Evolutionary conservation across 257 asterid species (phyloP), one percentile per base, ranked within the genome.

Genomic region (Ocimum tenuiflorum): DNA sequence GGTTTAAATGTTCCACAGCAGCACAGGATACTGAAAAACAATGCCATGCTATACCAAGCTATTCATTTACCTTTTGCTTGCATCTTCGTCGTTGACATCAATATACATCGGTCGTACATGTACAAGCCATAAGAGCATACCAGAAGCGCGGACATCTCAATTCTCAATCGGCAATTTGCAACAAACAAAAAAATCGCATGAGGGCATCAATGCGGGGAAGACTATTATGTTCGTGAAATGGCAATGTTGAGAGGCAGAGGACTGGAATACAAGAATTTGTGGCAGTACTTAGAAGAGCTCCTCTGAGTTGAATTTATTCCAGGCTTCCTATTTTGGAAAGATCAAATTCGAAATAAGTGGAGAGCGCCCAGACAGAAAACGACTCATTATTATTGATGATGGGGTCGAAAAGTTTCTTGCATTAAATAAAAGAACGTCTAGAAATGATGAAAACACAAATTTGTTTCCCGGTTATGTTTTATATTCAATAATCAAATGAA

Each of bases 271-370:
- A 72, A 42, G 73, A 74, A 74, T 49, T 67, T 43, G 56, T 27
- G 48, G 65, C 67, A 29, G 67, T 45, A 17, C 67, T 83, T 84
- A 94, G 85, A 88, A 94, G 71, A 94, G 99, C 92, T 94, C 99
- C 95, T 94, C 99, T 5, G 99, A 94, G 80, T 91, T 94, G 35
- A 94, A 88, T 76, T 94, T 94, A 83, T 94, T 94, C 99, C 99
- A 94, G 6, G 99, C 91, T 75, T 91, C 99, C 99, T 94, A 64
- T 80, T 74, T 60, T 41, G 50, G 70, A 64, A 64, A 12, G 0
- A 59, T 55, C 60, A 61, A 73, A 65, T 65, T 59, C 72, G 12
- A 71, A 56, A 52, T 75, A 64, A 79, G 61, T 10, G 4, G 58
- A 24, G n/a, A 52, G 31, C 19, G 20, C 74, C 60, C 72, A 4